Percentiles rank a stretch among this genome's conserved stretches.
Evolutionary conservation across 305 asterid species (phyloP).

Genomic region (Fraxinus baroniana): DNA sequence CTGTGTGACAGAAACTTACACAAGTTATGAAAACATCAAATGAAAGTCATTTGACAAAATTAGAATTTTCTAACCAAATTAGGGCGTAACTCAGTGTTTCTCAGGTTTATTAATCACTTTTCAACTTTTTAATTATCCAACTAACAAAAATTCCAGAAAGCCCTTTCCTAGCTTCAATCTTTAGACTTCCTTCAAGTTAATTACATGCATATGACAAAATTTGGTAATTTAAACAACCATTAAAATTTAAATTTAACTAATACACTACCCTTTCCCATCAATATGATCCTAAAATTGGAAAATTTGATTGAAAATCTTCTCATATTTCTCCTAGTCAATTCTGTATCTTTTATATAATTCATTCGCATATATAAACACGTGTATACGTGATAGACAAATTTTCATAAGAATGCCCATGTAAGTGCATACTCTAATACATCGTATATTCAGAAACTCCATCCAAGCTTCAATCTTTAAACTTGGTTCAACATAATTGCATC

Average conservation of each 20-base stretch:
- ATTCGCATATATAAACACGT: not conserved
- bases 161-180: not conserved
- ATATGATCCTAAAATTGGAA: not conserved
- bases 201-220: not conserved
- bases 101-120: not conserved
- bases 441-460: not conserved
- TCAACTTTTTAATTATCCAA: slow-evolving; percentile 10
- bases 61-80: not conserved
- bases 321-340: not conserved
- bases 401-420: not conserved
- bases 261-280: not conserved
- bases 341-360: not conserved
- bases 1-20: slow-evolving; percentile 35
- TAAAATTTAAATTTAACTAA: not conserved
- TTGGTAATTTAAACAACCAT: not conserved
- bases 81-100: not conserved
- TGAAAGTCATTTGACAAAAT: not conserved
- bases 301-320: not conserved
- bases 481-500: not conserved
- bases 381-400: not conserved
- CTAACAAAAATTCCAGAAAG: not conserved
- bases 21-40: not conserved
- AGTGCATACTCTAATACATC: not conserved
- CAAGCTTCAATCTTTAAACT: not conserved
- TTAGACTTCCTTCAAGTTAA: not conserved